These are phyloP conservation scores for Ascochyta pisi DNA, from an alignment of 2,329 filamentous ascomycete species.

Conservation along the genomic window DNA sequence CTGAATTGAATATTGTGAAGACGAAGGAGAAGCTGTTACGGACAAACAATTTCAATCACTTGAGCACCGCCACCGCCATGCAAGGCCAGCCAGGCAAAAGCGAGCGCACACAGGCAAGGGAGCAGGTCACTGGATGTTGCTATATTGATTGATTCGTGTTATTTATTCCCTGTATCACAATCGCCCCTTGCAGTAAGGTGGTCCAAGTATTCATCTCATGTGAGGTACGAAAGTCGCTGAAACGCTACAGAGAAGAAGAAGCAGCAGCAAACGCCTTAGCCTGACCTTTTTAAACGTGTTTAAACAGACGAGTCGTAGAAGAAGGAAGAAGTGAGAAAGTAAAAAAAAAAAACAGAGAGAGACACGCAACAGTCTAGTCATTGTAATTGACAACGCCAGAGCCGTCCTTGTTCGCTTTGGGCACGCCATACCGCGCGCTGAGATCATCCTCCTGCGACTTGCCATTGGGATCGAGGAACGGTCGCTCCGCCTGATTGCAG, in stretches of 20 bases:
- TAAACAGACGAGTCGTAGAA: neutral
- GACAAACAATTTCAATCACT: too few relatives aligned
- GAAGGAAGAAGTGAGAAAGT: neutral
- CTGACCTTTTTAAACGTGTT: neutral
- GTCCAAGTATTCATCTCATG: neutral
- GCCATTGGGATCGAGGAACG: conserved; percentile 53
- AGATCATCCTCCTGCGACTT: conserved; percentile 63
- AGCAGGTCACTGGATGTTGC: too few relatives aligned
- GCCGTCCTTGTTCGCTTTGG: conserved; percentile 63
- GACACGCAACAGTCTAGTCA: conserved; percentile 44
- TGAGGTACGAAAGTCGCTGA: conserved; percentile 5
- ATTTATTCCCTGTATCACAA: neutral
- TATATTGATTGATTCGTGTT: neutral
- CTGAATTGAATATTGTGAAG: too few relatives aligned
- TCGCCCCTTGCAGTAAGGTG: neutral
- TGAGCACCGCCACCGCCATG: too few relatives aligned
- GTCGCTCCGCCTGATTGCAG: conserved; percentile 56
- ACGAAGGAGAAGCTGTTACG: too few relatives aligned
- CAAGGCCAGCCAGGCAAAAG: too few relatives aligned
- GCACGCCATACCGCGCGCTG: conserved; percentile 56
- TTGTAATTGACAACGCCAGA: conserved; percentile 65
- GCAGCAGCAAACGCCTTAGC: neutral
- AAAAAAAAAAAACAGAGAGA: neutral
- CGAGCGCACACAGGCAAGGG: too few relatives aligned
- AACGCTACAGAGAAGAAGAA: conserved; percentile 1